Conservation (phyloP, 345 rosid species). For the Barbarea vulgaris region DNA sequence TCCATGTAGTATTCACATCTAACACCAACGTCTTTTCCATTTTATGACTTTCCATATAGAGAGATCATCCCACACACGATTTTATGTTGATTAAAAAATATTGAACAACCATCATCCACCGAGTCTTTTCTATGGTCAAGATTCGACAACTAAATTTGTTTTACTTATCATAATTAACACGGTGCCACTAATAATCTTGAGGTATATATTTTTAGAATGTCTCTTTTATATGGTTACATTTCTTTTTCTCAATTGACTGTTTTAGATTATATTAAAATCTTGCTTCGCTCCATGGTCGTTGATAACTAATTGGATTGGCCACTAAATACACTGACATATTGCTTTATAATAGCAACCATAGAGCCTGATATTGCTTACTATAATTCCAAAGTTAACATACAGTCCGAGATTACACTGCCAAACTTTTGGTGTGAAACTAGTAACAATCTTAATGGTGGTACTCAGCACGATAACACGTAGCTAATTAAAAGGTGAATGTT, state of each 20-base stretch:
- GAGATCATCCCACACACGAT: neutral
- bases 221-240: neutral
- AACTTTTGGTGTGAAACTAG: neutral
- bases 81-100: neutral
- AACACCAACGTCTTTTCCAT: neutral
- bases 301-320: neutral
- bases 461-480: neutral
- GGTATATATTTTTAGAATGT: neutral
- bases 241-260: neutral
- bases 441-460: neutral
- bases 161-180: no score
- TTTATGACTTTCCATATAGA: neutral
- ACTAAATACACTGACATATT: neutral
- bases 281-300: neutral
- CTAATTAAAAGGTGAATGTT: neutral
- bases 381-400: neutral
- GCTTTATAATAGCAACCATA: neutral
- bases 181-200: neutral
- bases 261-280: neutral
- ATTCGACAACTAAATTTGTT: neutral
- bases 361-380: neutral
- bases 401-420: neutral
- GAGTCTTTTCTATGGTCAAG: neutral
- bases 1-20: neutral
- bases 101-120: neutral